Evolutionary conservation across 768 basidiomycete species (phyloP).

Genomic region (Asterophora parasitica): DNA sequence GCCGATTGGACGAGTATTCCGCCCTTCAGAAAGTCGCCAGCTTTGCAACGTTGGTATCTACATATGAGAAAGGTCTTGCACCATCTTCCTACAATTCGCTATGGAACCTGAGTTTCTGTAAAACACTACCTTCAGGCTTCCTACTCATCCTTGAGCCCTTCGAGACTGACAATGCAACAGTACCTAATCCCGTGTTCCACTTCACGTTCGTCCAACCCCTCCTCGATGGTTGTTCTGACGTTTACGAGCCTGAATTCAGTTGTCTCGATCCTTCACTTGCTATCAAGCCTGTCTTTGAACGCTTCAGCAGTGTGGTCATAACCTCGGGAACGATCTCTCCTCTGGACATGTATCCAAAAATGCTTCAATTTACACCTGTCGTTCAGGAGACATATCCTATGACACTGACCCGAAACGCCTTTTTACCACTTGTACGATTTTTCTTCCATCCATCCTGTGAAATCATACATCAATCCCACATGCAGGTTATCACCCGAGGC

Average conservation of each 20-base stretch:
- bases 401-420: constrained; percentile 95
- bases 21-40: constrained; percentile 92
- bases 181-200: constrained; percentile 98
- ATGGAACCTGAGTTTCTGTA: background rate
- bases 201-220: constrained; percentile 61
- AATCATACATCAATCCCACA: constrained; percentile 4
- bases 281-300: constrained; percentile 96
- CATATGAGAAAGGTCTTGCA: constrained; percentile 86
- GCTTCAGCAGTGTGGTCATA: constrained; percentile 97
- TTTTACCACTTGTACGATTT: constrained; percentile 77
- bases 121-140: constrained; percentile 56
- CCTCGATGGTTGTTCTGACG: background rate
- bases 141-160: constrained; percentile 96
- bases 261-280: constrained; percentile 97
- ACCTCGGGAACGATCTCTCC: constrained; percentile 99
- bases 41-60: constrained; percentile 95
- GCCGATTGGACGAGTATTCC: constrained; percentile 84
- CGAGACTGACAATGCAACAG: constrained; percentile 97
- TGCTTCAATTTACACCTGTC: constrained; percentile 96
- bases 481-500: constrained; percentile 92
- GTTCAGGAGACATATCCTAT: constrained; percentile 97
- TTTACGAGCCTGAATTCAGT: constrained; percentile 36
- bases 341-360: constrained; percentile 99
- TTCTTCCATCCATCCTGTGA: background rate
- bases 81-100: constrained; percentile 4